Evolutionary conservation across 345 rosid genomes (phyloP).

Genomic region (Eucalyptus regnans): DNA sequence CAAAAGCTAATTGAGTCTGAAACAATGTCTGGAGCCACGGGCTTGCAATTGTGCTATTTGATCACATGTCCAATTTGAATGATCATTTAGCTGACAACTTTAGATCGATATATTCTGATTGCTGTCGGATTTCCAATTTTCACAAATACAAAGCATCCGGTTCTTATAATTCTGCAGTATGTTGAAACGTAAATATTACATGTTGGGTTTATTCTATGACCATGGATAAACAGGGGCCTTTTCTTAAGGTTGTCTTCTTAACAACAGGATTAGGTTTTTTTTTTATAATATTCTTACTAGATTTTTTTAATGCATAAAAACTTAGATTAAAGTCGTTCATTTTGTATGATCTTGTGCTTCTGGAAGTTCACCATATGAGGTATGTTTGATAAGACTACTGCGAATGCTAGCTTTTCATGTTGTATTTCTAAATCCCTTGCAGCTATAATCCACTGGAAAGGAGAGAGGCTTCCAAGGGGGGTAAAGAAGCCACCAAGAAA

Average conservation of each 20-base stretch:
- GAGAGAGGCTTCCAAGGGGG: slow-evolving; percentile 88
- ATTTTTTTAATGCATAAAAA: not conserved
- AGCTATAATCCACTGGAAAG: slow-evolving; percentile 90
- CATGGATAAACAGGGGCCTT: not conserved
- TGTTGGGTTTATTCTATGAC: not conserved
- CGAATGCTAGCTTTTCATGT: not conserved
- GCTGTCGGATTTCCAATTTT: not conserved
- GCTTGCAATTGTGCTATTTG: not conserved
- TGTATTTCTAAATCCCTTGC: not conserved
- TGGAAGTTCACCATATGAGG: not conserved
- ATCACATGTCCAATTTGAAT: not conserved
- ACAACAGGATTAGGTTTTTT: not conserved
- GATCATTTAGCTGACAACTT: not conserved
- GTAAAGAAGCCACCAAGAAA: slow-evolving; percentile 76
- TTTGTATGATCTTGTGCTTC: not conserved
- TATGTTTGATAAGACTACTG: not conserved
- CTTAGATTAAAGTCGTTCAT: not conserved
- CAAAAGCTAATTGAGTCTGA: not conserved
- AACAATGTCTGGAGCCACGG: not conserved
- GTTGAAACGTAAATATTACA: not conserved
- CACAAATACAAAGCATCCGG: not conserved
- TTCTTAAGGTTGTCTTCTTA: not conserved
- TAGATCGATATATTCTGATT: not conserved
- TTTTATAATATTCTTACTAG: not conserved
- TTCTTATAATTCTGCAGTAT: not conserved